phyloP scores from a whole-genome alignment of 2,329 filamentous ascomycete genomes.

The Exophiala dermatitidis region DNA sequence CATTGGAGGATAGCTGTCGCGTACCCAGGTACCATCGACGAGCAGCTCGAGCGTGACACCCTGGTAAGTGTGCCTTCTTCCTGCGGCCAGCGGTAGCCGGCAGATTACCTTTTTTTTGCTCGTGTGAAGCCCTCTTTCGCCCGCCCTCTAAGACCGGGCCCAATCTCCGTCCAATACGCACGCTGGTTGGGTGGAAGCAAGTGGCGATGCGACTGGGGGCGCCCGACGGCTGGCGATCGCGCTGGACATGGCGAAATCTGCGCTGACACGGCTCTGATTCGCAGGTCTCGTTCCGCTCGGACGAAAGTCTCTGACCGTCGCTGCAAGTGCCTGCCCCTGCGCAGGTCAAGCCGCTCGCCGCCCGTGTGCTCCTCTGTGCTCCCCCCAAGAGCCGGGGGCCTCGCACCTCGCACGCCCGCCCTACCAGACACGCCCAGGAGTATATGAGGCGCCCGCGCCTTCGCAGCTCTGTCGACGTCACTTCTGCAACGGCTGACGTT shows the following conservation, averaged over 20 bases:
- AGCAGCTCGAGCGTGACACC: background rate
- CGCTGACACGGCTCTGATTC: slow-evolving; percentile 23
- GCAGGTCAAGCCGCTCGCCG: no score
- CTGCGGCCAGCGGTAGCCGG: no score
- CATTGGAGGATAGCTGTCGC: no score
- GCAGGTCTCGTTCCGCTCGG: slow-evolving; percentile 15
- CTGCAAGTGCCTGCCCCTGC: background rate
- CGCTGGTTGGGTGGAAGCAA: slow-evolving; percentile 11
- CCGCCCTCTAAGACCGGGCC: slow-evolving; percentile 1
- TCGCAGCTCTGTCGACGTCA: slow-evolving; percentile 25
- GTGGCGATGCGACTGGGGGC: slow-evolving; percentile 14
- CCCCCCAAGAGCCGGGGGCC: slow-evolving; percentile 7
- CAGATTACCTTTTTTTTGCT: background rate
- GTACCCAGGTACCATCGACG: no score
- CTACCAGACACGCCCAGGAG: slow-evolving; percentile 8
- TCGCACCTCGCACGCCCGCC: slow-evolving; percentile 13
- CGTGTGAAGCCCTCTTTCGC: no score
- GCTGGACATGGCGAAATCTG: slow-evolving; percentile 16
- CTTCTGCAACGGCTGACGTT: slow-evolving; percentile 26
- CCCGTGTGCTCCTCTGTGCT: background rate
- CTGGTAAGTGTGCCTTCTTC: background rate
- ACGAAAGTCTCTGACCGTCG: slow-evolving; percentile 9
- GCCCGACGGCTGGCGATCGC: slow-evolving; percentile 20
- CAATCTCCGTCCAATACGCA: slow-evolving; percentile 9
- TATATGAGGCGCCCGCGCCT: slow-evolving; percentile 25